These are phyloP conservation scores for Zopfochytrium polystomum DNA, from an alignment of 371 early-diverging fungal genomes.

Conservation along the genomic window DNA sequence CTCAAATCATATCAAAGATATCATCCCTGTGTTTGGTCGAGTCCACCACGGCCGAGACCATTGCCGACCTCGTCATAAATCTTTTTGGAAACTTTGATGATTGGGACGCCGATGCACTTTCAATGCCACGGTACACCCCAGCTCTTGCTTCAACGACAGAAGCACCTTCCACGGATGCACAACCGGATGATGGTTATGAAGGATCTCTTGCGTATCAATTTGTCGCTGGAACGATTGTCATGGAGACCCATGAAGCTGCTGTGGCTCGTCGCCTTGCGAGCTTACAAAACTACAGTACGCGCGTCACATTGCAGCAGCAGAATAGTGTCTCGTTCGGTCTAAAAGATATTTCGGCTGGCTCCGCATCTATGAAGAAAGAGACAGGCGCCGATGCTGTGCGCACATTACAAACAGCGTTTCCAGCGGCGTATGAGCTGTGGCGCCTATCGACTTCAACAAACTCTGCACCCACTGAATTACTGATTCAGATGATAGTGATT, in stretches of 20 bases:
- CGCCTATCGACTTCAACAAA: neutral
- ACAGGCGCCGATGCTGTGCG: neutral
- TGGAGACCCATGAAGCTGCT: neutral
- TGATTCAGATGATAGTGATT: neutral
- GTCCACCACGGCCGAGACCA: neutral
- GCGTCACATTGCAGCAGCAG: too few relatives aligned
- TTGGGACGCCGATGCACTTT: neutral
- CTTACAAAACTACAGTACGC: too few relatives aligned
- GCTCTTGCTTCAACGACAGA: neutral
- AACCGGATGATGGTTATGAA: neutral
- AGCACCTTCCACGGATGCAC: neutral
- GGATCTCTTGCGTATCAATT: neutral
- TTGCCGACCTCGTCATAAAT: neutral
- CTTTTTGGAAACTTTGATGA: slow-evolving; percentile 1
- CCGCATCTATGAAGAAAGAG: neutral
- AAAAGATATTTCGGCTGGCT: neutral
- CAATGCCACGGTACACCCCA: neutral
- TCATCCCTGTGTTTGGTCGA: neutral
- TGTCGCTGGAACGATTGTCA: neutral
- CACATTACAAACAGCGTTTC: too few relatives aligned
- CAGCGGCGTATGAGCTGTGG: neutral
- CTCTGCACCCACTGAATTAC: neutral
- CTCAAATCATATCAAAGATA: neutral
- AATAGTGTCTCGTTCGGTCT: too few relatives aligned
- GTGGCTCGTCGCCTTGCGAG: too few relatives aligned